phyloP scores from a whole-genome alignment of 495 filamentous ascomycete species.

The Penicillium paxilli region DNA sequence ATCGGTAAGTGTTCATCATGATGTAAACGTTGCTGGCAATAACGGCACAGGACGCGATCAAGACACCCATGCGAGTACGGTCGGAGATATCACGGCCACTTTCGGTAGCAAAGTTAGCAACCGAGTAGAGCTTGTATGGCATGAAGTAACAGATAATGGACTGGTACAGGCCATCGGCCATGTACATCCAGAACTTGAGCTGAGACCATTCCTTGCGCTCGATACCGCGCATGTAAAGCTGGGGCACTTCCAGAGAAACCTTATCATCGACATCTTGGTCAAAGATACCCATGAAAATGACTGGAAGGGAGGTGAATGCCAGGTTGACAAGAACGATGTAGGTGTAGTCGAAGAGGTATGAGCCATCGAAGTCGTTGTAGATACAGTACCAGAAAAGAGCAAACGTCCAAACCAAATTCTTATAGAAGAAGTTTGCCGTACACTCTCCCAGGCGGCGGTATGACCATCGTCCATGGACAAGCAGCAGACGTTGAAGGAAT shows the following conservation, averaged over 20 bases:
- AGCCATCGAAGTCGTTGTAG: slow-evolving; percentile 91
- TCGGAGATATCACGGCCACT: slow-evolving; percentile 75
- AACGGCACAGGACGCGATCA: slow-evolving; percentile 75
- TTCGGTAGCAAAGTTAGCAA: slow-evolving; percentile 63
- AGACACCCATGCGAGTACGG: slow-evolving; percentile 76
- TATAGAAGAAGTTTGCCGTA: slow-evolving; percentile 99
- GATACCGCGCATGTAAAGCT: slow-evolving; percentile 94
- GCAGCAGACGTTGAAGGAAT: slow-evolving; percentile 84
- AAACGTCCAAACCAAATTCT: slow-evolving; percentile 99
- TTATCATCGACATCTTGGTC: slow-evolving; percentile 96
- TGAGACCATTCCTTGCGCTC: slow-evolving; percentile 98
- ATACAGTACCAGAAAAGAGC: slow-evolving; percentile 98
- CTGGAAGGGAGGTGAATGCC: slow-evolving; percentile 93
- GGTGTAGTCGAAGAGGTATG: slow-evolving; percentile 96
- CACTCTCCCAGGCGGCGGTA: slow-evolving; percentile 91
- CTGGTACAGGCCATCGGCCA: slow-evolving; percentile 94
- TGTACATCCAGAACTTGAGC: slow-evolving; percentile 95
- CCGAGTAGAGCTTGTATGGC: slow-evolving; percentile 74
- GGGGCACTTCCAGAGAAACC: slow-evolving; percentile 91
- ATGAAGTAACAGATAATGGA: slow-evolving; percentile 92
- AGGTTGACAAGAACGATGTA: slow-evolving; percentile 97
- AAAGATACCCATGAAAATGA: slow-evolving; percentile 94
- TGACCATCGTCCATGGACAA: slow-evolving; percentile 96
- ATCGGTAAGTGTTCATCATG: slow-evolving; percentile 91
- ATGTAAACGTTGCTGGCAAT: slow-evolving; percentile 89